These are phyloP conservation scores for Aspergillus versicolor DNA, from an alignment of 2,329 filamentous ascomycete genomes.

Conservation along the genomic window DNA sequence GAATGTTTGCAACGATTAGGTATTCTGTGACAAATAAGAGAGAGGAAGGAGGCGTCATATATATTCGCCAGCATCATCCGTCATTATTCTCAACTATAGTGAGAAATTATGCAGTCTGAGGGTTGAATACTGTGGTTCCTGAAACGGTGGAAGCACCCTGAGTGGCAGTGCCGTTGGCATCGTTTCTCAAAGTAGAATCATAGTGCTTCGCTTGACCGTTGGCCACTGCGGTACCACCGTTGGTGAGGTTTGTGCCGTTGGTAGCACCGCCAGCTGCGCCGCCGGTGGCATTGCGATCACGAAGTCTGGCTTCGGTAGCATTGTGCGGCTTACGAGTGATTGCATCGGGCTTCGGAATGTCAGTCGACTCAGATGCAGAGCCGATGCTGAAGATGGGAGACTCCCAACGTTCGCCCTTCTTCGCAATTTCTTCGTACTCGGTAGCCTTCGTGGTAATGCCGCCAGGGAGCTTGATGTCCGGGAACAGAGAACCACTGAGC, in stretches of 20 bases:
- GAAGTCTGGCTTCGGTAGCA: conserved; percentile 22
- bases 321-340: conserved; percentile 61
- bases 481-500: conserved; percentile 88
- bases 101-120: conserved; percentile 21
- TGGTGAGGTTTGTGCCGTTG: not conserved
- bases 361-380: conserved; percentile 67
- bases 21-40: conserved; percentile 1
- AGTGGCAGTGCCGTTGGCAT: conserved; percentile 4
- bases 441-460: conserved; percentile 92
- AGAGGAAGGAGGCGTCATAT: not conserved
- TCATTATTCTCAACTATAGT: not conserved
- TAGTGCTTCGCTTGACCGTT: conserved; percentile 10
- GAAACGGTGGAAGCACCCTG: conserved; percentile 11
- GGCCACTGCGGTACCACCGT: conserved; percentile 8
- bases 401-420: conserved; percentile 90
- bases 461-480: conserved; percentile 77
- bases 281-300: conserved; percentile 17
- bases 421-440: conserved; percentile 84
- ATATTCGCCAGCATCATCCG: not conserved
- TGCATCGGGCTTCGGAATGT: conserved; percentile 61
- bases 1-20: conserved; percentile 1
- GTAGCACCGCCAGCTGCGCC: conserved; percentile 8
- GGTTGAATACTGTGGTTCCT: conserved; percentile 22
- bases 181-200: conserved; percentile 5
- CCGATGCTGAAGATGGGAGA: conserved; percentile 91